phyloP scores from a whole-genome alignment of 768 basidiomycete species.

The Serendipita sp. region DNA sequence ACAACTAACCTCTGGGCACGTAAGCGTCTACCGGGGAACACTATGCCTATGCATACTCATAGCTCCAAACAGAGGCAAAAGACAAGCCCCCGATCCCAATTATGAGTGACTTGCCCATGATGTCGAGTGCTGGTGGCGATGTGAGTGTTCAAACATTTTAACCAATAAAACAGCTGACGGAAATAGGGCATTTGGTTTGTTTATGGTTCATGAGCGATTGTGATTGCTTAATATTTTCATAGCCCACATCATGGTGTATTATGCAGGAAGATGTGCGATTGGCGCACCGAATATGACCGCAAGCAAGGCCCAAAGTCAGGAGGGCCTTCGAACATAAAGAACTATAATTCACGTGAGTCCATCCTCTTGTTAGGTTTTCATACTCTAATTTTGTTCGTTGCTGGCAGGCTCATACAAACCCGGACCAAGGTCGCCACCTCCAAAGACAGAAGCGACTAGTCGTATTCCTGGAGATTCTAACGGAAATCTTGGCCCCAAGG shows the following conservation, averaged over 20 bases:
- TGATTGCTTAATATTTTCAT: not conserved
- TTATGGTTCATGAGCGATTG: not conserved
- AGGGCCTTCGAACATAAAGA: conserved; percentile 3
- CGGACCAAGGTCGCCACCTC: no score
- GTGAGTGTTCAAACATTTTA: not conserved
- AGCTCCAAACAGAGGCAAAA: not conserved
- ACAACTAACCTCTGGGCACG: not conserved
- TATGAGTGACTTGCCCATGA: not conserved
- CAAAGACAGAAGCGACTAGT: no score
- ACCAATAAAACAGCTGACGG: not conserved
- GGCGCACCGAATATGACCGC: not conserved
- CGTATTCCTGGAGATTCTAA: no score
- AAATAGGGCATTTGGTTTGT: not conserved
- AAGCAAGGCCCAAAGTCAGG: not conserved
- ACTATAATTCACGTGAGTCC: not conserved
- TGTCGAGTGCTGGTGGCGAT: not conserved
- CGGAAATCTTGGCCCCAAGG: no score
- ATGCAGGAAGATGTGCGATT: not conserved
- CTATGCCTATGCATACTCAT: not conserved
- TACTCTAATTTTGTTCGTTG: no score
- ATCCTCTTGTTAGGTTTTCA: no score
- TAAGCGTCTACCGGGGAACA: not conserved
- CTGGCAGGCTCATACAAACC: no score
- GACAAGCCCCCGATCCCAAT: not conserved
- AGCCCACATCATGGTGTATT: not conserved